Evolutionary conservation across 495 filamentous ascomycete genomes (phyloP), one percentile per base, ranked within the genome.

Genomic region (Gamarada debralockiae): DNA sequence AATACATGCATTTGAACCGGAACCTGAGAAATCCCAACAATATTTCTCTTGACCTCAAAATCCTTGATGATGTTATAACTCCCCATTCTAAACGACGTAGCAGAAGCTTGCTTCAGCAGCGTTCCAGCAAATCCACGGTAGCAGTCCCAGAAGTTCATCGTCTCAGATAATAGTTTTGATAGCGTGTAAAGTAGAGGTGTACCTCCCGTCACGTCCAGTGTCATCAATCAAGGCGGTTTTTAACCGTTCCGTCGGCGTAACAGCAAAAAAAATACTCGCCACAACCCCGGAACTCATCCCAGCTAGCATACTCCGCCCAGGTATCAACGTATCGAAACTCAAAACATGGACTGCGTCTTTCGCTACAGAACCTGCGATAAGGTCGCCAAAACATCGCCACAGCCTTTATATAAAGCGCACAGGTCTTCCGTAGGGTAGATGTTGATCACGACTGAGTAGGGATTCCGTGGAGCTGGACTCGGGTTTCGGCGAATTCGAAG

Each of bases 211-310:
- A 1, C 60, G 68, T 17, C 79, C 65, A 3, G 84, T 83, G 59
- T 87, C 83, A 57, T 87, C 83, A 39, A 86, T 86, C 56, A 86
- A 58, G 2, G 83, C 84, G 0, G 83, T 86, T 58, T 87, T 87
- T 61, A 87, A 79, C 42, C 82, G 69, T 62, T 86, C 83, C 0
- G 78, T 81, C 0, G 84, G 83, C 20, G 83, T 86, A 2, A 87
- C 84, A 17, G 80, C 76, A 7, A 72, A 64, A 6, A 72, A 64
- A 2, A 84, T 67, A 41, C 73, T 79, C 7, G 82, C 83, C 0
- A 80, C 72, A 2, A 81, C 71, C 3, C 84, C 84, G 7, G 81
- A 75, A 2, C 68, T 59, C 82, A 86, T 85, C 13, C 84, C 84
- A 4, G 81, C 77, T 1, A 76, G 59, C 34, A 88, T 72, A 21